A percentile compares a stretch with the other conserved stretches of the same genome.
These are phyloP conservation scores for Saksenaea vasiformis DNA, from an alignment of 371 early-diverging fungal genomes.

Conservation along the genomic window DNA sequence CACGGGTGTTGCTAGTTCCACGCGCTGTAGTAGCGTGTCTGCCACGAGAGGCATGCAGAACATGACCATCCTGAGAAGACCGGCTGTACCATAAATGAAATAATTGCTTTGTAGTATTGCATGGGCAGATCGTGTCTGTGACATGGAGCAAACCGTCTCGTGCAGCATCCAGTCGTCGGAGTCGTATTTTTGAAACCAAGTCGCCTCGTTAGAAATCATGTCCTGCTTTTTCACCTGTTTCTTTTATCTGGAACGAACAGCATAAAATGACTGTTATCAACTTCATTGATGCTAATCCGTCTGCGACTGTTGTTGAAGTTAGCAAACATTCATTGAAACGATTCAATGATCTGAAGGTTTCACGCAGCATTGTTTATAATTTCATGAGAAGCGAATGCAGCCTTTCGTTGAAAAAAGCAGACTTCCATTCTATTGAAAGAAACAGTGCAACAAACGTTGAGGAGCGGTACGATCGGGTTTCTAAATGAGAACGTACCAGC, in stretches of 20 bases:
- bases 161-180: background rate
- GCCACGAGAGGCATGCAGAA: slow-evolving; percentile 52
- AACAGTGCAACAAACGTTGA: background rate
- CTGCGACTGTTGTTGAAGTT: slow-evolving; percentile 13
- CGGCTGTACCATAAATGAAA: slow-evolving; percentile 21
- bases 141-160: background rate
- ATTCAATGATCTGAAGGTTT: slow-evolving; percentile 14
- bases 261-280: no score
- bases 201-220: no score
- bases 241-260: no score
- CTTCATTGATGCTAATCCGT: slow-evolving; percentile 6
- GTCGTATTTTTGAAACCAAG: background rate
- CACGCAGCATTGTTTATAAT: slow-evolving; percentile 11
- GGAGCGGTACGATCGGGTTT: background rate
- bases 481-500: background rate
- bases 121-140: background rate
- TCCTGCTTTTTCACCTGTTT: no score
- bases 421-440: background rate
- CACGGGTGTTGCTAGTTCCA: slow-evolving; percentile 84
- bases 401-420: slow-evolving; percentile 1
- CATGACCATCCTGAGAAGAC: slow-evolving; percentile 47
- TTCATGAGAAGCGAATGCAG: slow-evolving; percentile 1
- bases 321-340: slow-evolving; percentile 12
- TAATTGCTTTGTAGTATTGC: background rate
- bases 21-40: slow-evolving; percentile 49